These are phyloP conservation scores for Cercophora samala DNA, from an alignment of 495 filamentous ascomycete species.

Conservation along the genomic window DNA sequence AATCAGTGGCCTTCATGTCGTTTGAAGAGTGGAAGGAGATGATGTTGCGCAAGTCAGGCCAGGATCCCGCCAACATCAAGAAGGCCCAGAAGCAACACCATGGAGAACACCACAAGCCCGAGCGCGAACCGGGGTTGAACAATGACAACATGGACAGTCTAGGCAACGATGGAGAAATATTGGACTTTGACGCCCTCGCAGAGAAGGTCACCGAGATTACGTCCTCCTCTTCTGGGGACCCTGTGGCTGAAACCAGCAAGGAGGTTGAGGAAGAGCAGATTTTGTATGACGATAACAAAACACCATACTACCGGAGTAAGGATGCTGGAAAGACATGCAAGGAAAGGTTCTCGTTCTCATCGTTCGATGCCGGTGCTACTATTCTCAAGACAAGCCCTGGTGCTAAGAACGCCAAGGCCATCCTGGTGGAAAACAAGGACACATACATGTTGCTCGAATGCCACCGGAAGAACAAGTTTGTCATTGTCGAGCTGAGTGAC, in stretches of 20 bases:
- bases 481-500: conserved; percentile 79
- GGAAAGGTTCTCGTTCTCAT: conserved; percentile 95
- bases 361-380: conserved; percentile 92
- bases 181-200: conserved; percentile 70
- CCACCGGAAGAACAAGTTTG: conserved; percentile 80
- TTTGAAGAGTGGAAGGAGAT: conserved; percentile 99
- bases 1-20: conserved; percentile 86
- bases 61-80: conserved; percentile 72
- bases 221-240: conserved; percentile 29
- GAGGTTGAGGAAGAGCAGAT: conserved; percentile 40
- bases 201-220: conserved; percentile 44
- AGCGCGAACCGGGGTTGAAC: conserved; percentile 31
- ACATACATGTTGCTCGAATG: conserved; percentile 97
- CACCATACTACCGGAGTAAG: conserved; percentile 64
- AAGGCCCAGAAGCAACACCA: conserved; percentile 49
- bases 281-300: conserved; percentile 44
- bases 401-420: conserved; percentile 77
- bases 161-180: conserved; percentile 85
- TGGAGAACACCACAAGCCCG: conserved; percentile 22
- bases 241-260: conserved; percentile 34
- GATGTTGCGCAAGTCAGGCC: conserved; percentile 82
- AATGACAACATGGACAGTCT: conserved; percentile 46
- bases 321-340: conserved; percentile 88
- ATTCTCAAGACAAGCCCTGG: conserved; percentile 84
- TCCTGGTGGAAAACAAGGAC: conserved; percentile 95